phyloP scores from a whole-genome alignment of 2,329 filamentous ascomycete genomes.

The Trichoderma koningii region DNA sequence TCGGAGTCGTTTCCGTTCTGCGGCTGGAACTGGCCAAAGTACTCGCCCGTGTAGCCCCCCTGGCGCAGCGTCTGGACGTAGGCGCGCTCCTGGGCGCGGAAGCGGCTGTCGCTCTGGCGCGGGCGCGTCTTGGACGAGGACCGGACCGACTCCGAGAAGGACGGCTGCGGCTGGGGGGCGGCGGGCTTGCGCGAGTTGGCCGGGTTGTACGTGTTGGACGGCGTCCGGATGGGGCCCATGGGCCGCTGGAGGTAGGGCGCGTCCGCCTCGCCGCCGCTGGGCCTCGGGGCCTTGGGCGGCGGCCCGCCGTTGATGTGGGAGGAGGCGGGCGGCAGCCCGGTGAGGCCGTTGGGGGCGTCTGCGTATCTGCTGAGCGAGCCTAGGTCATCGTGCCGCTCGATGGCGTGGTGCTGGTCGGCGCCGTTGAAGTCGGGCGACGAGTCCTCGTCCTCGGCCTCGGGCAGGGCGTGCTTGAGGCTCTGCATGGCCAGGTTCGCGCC shows the following conservation, averaged over 20 bases:
- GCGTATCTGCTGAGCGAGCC: slow-evolving; percentile 49
- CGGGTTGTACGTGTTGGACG: slow-evolving; percentile 78
- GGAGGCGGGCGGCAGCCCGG: slow-evolving; percentile 43
- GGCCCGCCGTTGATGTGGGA: slow-evolving; percentile 46
- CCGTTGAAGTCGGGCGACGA: slow-evolving; percentile 37
- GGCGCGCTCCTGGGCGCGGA: slow-evolving; percentile 77
- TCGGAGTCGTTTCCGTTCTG: slow-evolving; percentile 75
- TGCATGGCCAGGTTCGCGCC: slow-evolving; percentile 47
- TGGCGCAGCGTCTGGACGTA: slow-evolving; percentile 91
- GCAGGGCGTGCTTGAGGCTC: slow-evolving; percentile 40
- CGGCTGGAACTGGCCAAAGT: slow-evolving; percentile 68
- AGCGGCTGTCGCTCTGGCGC: slow-evolving; percentile 48
- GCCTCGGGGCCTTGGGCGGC: slow-evolving; percentile 45
- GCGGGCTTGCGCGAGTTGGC: slow-evolving; percentile 57
- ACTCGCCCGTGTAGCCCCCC: slow-evolving; percentile 60
- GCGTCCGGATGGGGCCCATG: slow-evolving; percentile 68
- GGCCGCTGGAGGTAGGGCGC: slow-evolving; percentile 62
- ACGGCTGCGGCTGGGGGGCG: slow-evolving; percentile 46
- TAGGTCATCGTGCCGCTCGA: slow-evolving; percentile 54
- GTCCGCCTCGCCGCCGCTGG: slow-evolving; percentile 28
- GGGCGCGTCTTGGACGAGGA: slow-evolving; percentile 56
- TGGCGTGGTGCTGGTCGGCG: slow-evolving; percentile 51
- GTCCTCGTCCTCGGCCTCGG: slow-evolving; percentile 36
- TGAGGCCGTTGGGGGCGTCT: slow-evolving; percentile 44
- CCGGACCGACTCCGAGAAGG: slow-evolving; percentile 48